Conservation (phyloP, 441 rosid species). For the Gossypium lobatum region DNA sequence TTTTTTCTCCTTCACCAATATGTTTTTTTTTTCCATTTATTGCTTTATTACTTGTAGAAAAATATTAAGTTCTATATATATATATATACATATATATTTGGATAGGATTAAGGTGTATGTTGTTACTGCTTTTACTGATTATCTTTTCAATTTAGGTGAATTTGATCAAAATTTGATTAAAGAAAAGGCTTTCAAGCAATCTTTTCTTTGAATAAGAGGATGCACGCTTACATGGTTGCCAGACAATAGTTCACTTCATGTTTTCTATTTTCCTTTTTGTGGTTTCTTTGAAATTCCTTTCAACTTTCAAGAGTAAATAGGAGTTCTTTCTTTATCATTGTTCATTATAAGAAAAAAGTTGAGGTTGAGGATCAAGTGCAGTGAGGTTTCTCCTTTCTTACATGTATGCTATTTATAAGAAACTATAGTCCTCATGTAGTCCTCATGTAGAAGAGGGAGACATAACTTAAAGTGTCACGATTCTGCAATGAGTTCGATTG, state of each 20-base stretch:
- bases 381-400: background rate
- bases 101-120: background rate
- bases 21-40: too few species aligned
- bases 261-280: background rate
- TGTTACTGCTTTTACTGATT: background rate
- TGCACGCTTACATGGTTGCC: background rate
- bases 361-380: background rate
- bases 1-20: too few species aligned
- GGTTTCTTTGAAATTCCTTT: background rate
- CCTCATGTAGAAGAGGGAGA: background rate
- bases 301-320: background rate
- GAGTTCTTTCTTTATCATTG: background rate
- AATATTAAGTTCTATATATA: background rate
- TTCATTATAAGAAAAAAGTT: background rate
- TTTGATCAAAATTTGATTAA: background rate
- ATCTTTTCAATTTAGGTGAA: background rate
- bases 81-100: background rate
- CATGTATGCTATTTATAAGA: background rate
- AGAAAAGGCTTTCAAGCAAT: background rate
- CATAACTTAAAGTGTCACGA: background rate
- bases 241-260: background rate
- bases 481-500: background rate
- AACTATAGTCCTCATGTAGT: background rate
- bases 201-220: background rate
- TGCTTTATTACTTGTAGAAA: background rate